Evolutionary conservation across 768 basidiomycete genomes (phyloP).

Genomic region (Pleurotus ostreatus): DNA sequence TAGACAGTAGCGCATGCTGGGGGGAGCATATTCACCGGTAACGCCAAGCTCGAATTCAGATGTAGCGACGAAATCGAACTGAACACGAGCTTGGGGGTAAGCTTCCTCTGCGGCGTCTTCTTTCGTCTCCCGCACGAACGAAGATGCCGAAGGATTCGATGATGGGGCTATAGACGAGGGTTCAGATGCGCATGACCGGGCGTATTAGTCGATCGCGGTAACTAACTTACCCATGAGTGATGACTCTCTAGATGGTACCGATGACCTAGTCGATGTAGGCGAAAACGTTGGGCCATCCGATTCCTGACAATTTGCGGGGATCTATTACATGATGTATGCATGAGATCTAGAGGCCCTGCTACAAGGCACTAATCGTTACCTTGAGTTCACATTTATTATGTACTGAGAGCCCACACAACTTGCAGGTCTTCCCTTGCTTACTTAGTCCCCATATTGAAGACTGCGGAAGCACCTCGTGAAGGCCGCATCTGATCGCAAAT

Average conservation of each 20-base stretch:
- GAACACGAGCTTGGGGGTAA: conserved; percentile 52
- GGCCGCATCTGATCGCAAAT: background rate
- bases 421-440: conserved; percentile 86
- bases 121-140: conserved; percentile 42
- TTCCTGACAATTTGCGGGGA: conserved; percentile 67
- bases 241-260: conserved; percentile 18
- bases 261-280: conserved; percentile 16
- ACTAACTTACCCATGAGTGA: background rate
- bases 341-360: background rate
- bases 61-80: conserved; percentile 72
- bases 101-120: conserved; percentile 38
- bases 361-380: conserved; percentile 31
- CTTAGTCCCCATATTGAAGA: conserved; percentile 84
- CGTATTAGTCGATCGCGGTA: too few relatives aligned
- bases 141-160: conserved; percentile 46
- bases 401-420: conserved; percentile 70
- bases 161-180: conserved; percentile 5
- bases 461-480: conserved; percentile 28
- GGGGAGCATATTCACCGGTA: conserved; percentile 35
- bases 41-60: conserved; percentile 76
- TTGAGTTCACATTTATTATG: conserved; percentile 86
- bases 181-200: too few relatives aligned
- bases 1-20: conserved; percentile 3
- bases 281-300: conserved; percentile 19
- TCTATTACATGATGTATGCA: conserved; percentile 32